Evolutionary conservation across 352 stramenopile genomes (phyloP), one percentile per base, ranked within the genome.

Genomic region (Pythium aphanidermatum): DNA sequence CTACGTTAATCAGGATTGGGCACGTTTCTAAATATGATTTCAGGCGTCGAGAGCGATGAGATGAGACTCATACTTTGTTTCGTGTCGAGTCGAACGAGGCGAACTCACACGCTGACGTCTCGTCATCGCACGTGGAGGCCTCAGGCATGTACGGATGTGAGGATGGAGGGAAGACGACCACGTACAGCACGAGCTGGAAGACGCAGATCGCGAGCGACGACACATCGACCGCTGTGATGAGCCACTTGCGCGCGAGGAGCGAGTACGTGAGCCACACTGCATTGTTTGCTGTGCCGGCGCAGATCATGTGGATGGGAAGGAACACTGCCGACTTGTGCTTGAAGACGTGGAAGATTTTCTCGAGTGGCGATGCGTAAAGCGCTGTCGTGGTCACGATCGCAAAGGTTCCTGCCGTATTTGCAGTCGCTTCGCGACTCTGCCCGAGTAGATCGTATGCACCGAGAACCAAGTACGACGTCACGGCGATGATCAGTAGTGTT

Each of bases 301-400:
- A 37, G 10, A 78, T 65, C 55, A 78, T 66, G 52, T 72, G 50
- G 28, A 75, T 73, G 7, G 68, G 64, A 26, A 78, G 67, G 55
- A 66, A 64, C 24, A 73, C 53, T 0, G 62, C 62, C 8, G 62
- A 68, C 25, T 64, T 63, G 55, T 59, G 63, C 47, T 52, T 63
- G 38, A 75, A n/a, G 16, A 79, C 68, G 26, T 74, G 55, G 23
- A 43, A 43, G 40, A 75, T 56, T 34, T 68, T 79, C 25, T 71
- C 58, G 40, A 79, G 75, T 5, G 68, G 68, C 26, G 64, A 79
- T 25, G 51, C 65, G 55, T 74, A 75, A n/a, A 79, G 65, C 50
- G 73, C 55, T 38, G 75, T 24, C 3, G 58, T 65, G n/a, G 73
- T 65, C 8, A 67, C 20, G 42, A 73, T 69, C 6, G 52, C 52